phyloP scores from a whole-genome alignment of 2,329 filamentous ascomycete species.

The Setomelanomma holmii region DNA sequence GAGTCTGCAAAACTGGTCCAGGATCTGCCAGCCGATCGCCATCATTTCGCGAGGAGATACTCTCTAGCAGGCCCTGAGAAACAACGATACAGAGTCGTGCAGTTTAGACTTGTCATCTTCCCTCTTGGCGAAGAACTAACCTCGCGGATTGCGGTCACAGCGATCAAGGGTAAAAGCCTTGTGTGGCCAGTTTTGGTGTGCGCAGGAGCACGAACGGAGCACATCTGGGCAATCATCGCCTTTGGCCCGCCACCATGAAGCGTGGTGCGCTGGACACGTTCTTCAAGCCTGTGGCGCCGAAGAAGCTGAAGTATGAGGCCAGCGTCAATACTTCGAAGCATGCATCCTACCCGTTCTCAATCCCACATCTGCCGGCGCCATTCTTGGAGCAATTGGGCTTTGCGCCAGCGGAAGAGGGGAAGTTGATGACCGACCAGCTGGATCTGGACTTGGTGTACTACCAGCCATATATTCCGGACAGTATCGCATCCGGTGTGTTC shows the following conservation, averaged over 20 bases:
- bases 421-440: conserved; percentile 68
- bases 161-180: no score
- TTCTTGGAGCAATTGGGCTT: conserved; percentile 53
- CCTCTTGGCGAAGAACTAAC: no score
- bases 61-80: no score
- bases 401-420: conserved; percentile 61
- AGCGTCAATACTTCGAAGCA: conserved; percentile 50
- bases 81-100: no score
- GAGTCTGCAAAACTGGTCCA: no score
- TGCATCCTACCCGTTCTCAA: conserved; percentile 60
- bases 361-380: conserved; percentile 56
- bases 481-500: conserved; percentile 67
- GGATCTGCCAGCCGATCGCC: no score
- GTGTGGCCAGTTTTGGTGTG: background rate
- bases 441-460: conserved; percentile 79
- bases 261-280: conserved; percentile 75
- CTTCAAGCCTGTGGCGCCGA: conserved; percentile 61
- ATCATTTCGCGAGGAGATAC: no score
- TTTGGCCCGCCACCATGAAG: conserved; percentile 28
- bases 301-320: conserved; percentile 49
- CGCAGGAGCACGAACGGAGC: no score
- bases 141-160: no score
- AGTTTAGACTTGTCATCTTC: no score
- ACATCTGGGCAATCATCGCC: background rate
- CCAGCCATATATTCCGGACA: conserved; percentile 71